Evolutionary conservation across 2,329 filamentous ascomycete species (phyloP), one percentile per base, ranked within the genome.

Genomic region (Diplodia scrobiculata): DNA sequence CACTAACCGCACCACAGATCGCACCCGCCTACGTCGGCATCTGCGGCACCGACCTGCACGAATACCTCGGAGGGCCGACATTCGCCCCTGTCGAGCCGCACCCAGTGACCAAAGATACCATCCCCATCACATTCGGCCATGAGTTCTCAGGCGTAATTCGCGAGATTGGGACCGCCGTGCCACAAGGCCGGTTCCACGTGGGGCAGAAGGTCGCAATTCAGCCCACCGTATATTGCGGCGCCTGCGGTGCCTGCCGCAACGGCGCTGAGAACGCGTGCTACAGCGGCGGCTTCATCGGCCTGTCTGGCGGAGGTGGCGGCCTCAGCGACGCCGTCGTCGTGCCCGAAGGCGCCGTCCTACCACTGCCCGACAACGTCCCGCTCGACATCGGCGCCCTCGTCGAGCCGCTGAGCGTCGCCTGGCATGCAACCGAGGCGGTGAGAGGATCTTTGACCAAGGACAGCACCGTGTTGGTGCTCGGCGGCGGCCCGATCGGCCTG

Each of bases 401-500:
- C 6, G 87, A 89, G 69, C 87, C 87, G 0, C 76, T 89, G 2
- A 79, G 85, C 0, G 86, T 89, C 0, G 86, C 84, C 9, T 89
- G 86, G 86, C 87, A 89, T 70, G 86, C 86, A 0, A 52, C 58
- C 11, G 36, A 54, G 17, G 54, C 65, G 1, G 53, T 54, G 6
- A 27, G n/a, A 14, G 52, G 29, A 3, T 11, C 52, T 1, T 27
- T 65, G 38, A 58, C 25, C 7, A 67, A 75, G 2, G 81, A 80
- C 0, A 79, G 84, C 14, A 79, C 78, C 0, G 83, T 83, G 1
- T 71, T 89, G 21, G 80, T 89, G 6, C 75, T 88, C 2, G 87
- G 87, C 5, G 86, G 84, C 0, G 87, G 87, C 0, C 87, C 87
- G 0, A 88, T 89, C 55, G 87, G 86, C 0, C 77, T 89, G 11